These are phyloP conservation scores for Paramecium biaurelia DNA, from an alignment of 73 alveolate species.

Conservation along the genomic window DNA sequence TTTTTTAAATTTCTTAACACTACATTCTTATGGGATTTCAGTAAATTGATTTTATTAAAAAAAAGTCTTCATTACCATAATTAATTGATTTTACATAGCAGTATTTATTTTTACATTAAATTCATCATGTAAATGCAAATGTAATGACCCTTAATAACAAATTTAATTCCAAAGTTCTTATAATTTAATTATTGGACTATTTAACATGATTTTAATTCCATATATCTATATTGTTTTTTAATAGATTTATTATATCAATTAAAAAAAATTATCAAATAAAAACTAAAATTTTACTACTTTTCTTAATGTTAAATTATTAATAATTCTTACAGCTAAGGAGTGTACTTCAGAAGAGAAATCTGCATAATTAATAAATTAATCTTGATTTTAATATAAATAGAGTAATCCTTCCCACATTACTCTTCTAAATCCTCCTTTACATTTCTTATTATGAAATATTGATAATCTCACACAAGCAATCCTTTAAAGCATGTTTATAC, in stretches of 20 bases:
- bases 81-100: not conserved
- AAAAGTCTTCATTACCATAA: not conserved
- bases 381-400: not conserved
- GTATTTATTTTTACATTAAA: not conserved
- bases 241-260: not conserved
- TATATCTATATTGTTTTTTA: not conserved
- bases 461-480: conserved; percentile 28
- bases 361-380: not conserved
- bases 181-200: not conserved
- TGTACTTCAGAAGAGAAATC: not conserved
- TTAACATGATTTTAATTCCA: not conserved
- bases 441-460: not conserved
- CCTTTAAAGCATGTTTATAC: not conserved
- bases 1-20: not conserved
- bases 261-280: not conserved
- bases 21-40: not conserved
- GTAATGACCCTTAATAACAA: not conserved
- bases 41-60: not conserved
- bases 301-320: not conserved
- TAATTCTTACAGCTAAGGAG: not conserved
- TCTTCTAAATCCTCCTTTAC: conserved; percentile 1
- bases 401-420: not conserved
- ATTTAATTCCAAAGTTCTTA: conserved; percentile 23
- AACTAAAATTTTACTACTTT: not conserved
- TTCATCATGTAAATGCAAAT: not conserved